Base-by-base conservation (phyloP, 2,329 filamentous ascomycete species). In the Diaporthe vexans region DNA sequence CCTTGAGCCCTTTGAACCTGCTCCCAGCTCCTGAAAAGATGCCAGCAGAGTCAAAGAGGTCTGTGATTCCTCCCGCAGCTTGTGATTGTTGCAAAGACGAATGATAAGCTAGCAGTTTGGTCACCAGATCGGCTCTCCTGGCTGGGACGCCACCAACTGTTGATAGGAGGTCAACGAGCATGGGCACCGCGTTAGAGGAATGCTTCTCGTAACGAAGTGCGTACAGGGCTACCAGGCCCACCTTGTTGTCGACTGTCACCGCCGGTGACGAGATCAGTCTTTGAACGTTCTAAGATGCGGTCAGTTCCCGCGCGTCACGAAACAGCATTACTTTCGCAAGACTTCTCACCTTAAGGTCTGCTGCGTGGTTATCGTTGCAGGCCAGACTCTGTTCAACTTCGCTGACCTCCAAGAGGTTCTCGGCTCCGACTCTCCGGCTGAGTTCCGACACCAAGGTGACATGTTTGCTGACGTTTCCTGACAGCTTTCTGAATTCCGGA, bases 391-490 rank as follows among this genome's bases (percentile, higher is more conserved):
- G 97, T 84, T 99, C 97, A 61, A 98, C 88, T 85, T 99, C 97
- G 83, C 95, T 98, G 73, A 98, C 95, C 82, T 99, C 97, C n/a
- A 99, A 88, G 52, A 99, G 84, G 78, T 92, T 95, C 78, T 98
- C 94, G 52, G 93, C 91, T 9, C 93, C 94, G 19, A 99, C 95
- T 73, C 94, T 91, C 73, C 96, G 90, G 82, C 95, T 98, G 54
- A 99, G 88, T 81, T 99, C 97, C 0, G 95, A 95, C 29, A 99
- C 97, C 29, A 99, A 86, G 0, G 97, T 98, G 73, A 99, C 97
- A 81, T 99, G 97, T 82, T 99, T 99, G 85, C 95, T 98, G 71
- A 99, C 97, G 78, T 99, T 99, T 51, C 97, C 95, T 1, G 97
- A 98, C 1, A 99, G 90, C 80, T 98, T 97, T 74, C 97, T 92